Evolutionary conservation across 306 rosid genomes (phyloP).

Genomic region (Begonia fuchsioides): DNA sequence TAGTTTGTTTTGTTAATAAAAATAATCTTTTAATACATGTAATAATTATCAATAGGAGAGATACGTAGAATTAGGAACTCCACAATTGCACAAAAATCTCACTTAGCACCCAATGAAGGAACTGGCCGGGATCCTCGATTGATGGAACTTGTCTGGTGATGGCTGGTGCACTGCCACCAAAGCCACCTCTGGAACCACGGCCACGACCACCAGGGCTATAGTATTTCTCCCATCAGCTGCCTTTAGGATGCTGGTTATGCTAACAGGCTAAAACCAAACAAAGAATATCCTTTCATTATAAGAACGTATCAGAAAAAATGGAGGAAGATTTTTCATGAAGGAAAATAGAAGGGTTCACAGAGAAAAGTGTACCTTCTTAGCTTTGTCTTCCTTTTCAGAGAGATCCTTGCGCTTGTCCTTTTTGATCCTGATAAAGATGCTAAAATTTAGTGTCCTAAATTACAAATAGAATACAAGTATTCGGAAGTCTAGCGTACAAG

Average conservation of each 20-base stretch:
- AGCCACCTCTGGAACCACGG: constrained; percentile 66
- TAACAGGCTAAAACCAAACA: constrained; percentile 42
- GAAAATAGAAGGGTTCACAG: too few species aligned
- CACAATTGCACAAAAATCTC: constrained; percentile 24
- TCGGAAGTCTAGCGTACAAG: too few species aligned
- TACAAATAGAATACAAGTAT: background rate
- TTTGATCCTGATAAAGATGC: constrained; percentile 41
- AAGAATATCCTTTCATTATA: background rate
- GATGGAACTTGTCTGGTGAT: constrained; percentile 50
- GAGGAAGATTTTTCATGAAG: too few species aligned
- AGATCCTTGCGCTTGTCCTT: constrained; percentile 84
- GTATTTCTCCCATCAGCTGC: constrained; percentile 71
- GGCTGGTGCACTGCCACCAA: constrained; percentile 27
- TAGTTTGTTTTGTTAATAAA: too few species aligned
- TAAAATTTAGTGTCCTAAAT: background rate
- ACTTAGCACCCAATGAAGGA: constrained; percentile 79
- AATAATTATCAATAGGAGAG: too few species aligned
- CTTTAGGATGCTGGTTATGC: constrained; percentile 88
- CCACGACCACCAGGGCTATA: constrained; percentile 55
- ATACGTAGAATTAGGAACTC: constrained; percentile 8
- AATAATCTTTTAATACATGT: too few species aligned
- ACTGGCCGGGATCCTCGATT: constrained; percentile 72
- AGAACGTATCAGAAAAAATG: background rate
- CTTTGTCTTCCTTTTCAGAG: constrained; percentile 74
- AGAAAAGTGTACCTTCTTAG: constrained; percentile 50